Evolutionary conservation across 306 rosid species (phyloP), one percentile per base, ranked within the genome.

Genomic region (Prunus padus): DNA sequence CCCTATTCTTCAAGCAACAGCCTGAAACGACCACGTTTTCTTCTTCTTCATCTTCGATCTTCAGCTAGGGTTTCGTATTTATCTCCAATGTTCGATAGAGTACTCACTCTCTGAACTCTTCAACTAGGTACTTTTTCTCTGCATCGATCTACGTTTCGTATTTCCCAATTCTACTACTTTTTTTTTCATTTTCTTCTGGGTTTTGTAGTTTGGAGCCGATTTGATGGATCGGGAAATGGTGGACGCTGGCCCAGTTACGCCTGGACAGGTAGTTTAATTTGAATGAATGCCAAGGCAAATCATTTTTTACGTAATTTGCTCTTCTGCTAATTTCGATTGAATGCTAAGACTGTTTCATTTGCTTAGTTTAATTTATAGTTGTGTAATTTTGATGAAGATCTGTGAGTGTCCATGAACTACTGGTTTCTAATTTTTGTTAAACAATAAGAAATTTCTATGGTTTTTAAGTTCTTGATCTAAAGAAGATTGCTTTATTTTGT

Each of bases 1-100:
- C 86, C 86, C 84, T 67, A 67, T 84, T 86, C 92, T 92, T 90
- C 71, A 90, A 88, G 97, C 96, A 79, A 92, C 88, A 55, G 65
- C 64, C 65, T 6, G 19, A 60, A 74, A 74, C 83, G 71, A 80
- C 80, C 25, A 7, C 68, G 46, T 57, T 66, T 80, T 28, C 67
- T 46, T 55, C 91, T 80, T 80, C 37, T 81, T 75, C 45, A 26
- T 62, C 33, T 37, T 28, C 76, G 73, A 55, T 77, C 77, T 40
- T 44, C 40, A 25, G 79, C 77, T 83, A 76, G 79, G 86, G 71
- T 71, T 79, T 74, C 84, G 4, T 85, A 77, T 82, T 84, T 89
- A 79, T 81, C 84, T 33, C 26, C 59, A 33, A 80, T 83, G 84
- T 69, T 19, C 68, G 59, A 19, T 22, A 42, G 76, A 66, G 26